Evolutionary conservation across 2,329 filamentous ascomycete genomes (phyloP).

Genomic region (Dactylellina sp.): DNA sequence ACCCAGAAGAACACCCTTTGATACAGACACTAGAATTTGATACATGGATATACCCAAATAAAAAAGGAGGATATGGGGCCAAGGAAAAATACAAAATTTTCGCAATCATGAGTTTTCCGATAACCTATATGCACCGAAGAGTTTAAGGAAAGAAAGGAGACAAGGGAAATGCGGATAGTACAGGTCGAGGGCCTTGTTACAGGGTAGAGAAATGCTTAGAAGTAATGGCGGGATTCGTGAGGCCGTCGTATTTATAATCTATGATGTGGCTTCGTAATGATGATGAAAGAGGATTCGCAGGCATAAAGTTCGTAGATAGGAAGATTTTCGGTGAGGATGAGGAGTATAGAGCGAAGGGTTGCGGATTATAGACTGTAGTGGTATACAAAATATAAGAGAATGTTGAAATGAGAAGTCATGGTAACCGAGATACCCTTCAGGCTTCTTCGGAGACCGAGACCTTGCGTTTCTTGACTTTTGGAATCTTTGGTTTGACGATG

Average conservation of each 20-base stretch:
- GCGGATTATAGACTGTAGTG: conserved; percentile 19
- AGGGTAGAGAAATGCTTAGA: conserved; percentile 16
- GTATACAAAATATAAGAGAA: conserved; percentile 50
- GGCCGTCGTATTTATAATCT: conserved; percentile 43
- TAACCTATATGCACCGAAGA: conserved; percentile 59
- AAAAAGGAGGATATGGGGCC: conserved; percentile 10
- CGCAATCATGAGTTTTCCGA: conserved; percentile 58
- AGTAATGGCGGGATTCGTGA: conserved; percentile 31
- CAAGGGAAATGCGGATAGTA: conserved; percentile 47
- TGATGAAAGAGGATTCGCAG: conserved; percentile 17
- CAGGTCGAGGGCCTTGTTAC: conserved; percentile 49
- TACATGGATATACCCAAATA: conserved; percentile 52
- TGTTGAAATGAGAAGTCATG: too few relatives aligned
- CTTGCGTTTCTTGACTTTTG: conserved; percentile 60
- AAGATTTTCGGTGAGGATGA: neutral
- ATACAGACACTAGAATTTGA: conserved; percentile 51
- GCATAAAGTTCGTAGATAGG: conserved; percentile 40
- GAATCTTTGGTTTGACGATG: conserved; percentile 57
- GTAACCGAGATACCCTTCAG: too few relatives aligned
- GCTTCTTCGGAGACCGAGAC: conserved; percentile 38
- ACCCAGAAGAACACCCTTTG: conserved; percentile 45
- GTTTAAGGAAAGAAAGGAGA: conserved; percentile 56
- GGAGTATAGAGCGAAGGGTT: neutral
- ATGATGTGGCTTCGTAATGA: conserved; percentile 33
- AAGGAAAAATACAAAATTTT: conserved; percentile 39